Evolutionary conservation across 164 flowering plant genomes (phyloP).

Genomic region (Liriodendron chinense): DNA sequence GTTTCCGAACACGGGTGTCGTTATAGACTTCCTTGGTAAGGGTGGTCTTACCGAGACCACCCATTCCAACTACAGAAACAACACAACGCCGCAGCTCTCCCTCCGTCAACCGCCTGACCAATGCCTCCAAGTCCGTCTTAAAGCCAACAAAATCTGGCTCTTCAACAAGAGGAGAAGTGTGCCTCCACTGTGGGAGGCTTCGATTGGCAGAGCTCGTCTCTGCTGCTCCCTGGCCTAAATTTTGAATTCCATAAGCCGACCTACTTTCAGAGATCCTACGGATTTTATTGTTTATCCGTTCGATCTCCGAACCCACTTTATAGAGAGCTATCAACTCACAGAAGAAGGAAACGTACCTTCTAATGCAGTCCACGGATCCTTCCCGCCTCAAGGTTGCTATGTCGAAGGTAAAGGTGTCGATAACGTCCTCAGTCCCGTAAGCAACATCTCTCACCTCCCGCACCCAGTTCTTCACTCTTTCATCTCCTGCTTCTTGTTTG

Average conservation of each 20-base stretch:
- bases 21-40: slow-evolving; percentile 39
- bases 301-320: neutral
- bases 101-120: neutral
- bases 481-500: slow-evolving; percentile 10
- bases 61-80: slow-evolving; percentile 50
- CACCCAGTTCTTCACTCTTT: slow-evolving; percentile 19
- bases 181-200: too few species aligned
- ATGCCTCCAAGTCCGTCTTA: too few species aligned
- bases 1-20: slow-evolving; percentile 15
- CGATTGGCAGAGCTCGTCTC: too few species aligned
- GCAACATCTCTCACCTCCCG: slow-evolving; percentile 17
- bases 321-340: neutral
- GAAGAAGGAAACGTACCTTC: neutral
- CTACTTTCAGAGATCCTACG: slow-evolving; percentile 1
- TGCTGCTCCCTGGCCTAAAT: neutral
- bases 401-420: slow-evolving; percentile 12
- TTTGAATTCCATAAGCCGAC: slow-evolving; percentile 5
- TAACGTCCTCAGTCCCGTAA: slow-evolving; percentile 16
- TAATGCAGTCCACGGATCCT: neutral
- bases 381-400: neutral
- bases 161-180: too few species aligned
- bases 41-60: slow-evolving; percentile 54
- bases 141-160: too few species aligned
- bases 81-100: slow-evolving; percentile 9
- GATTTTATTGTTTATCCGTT: neutral